A percentile compares a stretch with the other conserved stretches of the same genome.
phyloP scores from a whole-genome alignment of 768 basidiomycete genomes.

The Leucosporidium creatinivorum region DNA sequence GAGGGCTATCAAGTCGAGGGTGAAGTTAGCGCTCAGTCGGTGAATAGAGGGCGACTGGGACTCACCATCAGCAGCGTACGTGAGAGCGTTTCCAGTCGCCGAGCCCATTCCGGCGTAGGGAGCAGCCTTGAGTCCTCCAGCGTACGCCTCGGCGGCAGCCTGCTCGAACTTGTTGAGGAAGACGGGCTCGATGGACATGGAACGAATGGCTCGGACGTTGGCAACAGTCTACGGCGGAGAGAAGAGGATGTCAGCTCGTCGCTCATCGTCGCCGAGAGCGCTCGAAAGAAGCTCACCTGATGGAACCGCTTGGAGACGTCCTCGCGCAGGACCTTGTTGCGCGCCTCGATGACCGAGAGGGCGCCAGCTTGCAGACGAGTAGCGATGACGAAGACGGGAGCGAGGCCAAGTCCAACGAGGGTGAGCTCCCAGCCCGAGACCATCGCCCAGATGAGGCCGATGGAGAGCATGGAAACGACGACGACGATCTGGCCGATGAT shows the following conservation, averaged over 20 bases:
- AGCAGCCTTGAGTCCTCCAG: constrained; percentile 67
- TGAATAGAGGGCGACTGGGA: background rate
- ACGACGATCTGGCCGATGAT: constrained; percentile 66
- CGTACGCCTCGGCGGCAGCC: constrained; percentile 56
- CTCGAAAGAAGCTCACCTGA: constrained; percentile 52
- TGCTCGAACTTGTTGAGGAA: constrained; percentile 64
- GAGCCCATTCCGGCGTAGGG: constrained; percentile 78
- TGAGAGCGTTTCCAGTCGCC: constrained; percentile 71
- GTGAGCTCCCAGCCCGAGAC: constrained; percentile 85
- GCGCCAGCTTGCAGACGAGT: constrained; percentile 70
- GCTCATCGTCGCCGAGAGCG: background rate
- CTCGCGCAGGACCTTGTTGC: constrained; percentile 81
- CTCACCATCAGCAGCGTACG: constrained; percentile 70
- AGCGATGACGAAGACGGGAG: constrained; percentile 67
- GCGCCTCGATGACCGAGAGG: constrained; percentile 61
- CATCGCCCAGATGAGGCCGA: constrained; percentile 86
- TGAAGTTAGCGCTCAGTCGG: background rate
- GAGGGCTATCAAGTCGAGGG: constrained; percentile 49
- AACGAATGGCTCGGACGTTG: constrained; percentile 77
- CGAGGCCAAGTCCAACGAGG: constrained; percentile 77
- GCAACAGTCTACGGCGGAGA: constrained; percentile 53
- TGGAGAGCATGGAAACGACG: constrained; percentile 67
- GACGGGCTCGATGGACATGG: constrained; percentile 71
- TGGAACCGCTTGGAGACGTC: constrained; percentile 76
- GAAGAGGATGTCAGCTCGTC: constrained; percentile 16